phyloP scores from a whole-genome alignment of 2,329 filamentous ascomycete species.

The Bimuria novae-zelandiae region DNA sequence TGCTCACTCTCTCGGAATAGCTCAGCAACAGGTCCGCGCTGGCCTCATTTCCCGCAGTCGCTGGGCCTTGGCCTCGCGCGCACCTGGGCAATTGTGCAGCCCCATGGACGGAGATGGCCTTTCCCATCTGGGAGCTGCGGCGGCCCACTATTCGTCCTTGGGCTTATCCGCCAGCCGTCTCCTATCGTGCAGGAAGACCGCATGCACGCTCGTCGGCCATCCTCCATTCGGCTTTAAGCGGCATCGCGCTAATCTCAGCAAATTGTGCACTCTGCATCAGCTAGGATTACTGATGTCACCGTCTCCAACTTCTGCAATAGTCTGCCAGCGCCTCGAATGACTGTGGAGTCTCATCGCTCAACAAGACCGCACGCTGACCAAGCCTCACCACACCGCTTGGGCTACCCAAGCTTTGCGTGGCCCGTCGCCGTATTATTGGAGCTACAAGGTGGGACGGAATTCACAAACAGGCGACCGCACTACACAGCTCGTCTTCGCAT shows the following conservation, averaged over 20 bases:
- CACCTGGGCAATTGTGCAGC: slow-evolving; percentile 36
- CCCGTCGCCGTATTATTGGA: too few species aligned
- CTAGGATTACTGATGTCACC: slow-evolving; percentile 5
- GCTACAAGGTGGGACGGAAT: too few species aligned
- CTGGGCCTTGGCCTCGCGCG: slow-evolving; percentile 33
- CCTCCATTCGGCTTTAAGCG: too few species aligned
- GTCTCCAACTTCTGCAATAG: too few species aligned
- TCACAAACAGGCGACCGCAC: too few species aligned
- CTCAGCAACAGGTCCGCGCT: slow-evolving; percentile 24
- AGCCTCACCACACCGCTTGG: too few species aligned
- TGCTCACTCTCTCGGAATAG: slow-evolving; percentile 23
- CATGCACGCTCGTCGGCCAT: slow-evolving; percentile 1
- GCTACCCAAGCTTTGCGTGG: too few species aligned
- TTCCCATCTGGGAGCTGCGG: slow-evolving; percentile 5
- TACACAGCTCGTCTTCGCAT: too few species aligned
- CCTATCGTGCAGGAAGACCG: slow-evolving; percentile 1
- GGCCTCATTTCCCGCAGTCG: slow-evolving; percentile 39
- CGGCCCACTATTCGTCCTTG: background rate
- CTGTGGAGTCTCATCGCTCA: background rate
- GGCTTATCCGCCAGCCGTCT: slow-evolving; percentile 1
- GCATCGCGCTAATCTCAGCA: slow-evolving; percentile 11
- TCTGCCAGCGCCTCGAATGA: too few species aligned
- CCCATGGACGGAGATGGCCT: slow-evolving; percentile 19
- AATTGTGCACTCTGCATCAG: slow-evolving; percentile 10
- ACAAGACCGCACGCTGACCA: too few species aligned